phyloP scores from a whole-genome alignment of 2,329 filamentous ascomycete genomes.

The Aspergillus vadensis region DNA sequence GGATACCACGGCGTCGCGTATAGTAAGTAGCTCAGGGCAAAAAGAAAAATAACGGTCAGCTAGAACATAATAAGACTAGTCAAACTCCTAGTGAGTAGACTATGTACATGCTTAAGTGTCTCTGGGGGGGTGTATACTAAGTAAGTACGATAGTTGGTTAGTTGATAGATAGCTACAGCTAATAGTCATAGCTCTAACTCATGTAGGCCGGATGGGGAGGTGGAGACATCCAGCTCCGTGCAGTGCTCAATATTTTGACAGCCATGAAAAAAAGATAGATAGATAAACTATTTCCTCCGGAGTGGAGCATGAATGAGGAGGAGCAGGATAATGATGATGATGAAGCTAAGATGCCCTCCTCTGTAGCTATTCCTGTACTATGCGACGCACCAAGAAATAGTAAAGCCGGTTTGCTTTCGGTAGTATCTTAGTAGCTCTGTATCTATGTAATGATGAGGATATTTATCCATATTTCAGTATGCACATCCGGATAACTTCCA shows the following conservation, averaged over 20 bases:
- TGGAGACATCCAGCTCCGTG: too few species aligned
- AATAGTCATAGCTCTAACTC: too few species aligned
- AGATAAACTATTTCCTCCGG: constrained; percentile 1
- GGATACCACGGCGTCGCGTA: neutral
- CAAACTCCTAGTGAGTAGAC: neutral
- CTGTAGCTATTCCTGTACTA: neutral
- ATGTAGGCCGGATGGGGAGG: too few species aligned
- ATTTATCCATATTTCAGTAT: too few species aligned
- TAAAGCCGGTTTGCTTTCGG: too few species aligned
- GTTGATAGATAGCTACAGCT: neutral
- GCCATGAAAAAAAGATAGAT: neutral
- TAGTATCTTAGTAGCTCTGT: too few species aligned
- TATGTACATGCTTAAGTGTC: neutral
- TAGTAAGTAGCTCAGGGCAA: neutral
- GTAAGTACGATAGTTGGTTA: neutral
- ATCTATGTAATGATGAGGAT: too few species aligned
- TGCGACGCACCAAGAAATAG: too few species aligned
- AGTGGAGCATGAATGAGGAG: neutral
- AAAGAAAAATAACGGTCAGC: constrained; percentile 12
- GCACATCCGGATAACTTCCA: too few species aligned
- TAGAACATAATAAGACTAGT: constrained; percentile 9
- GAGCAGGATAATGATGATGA: too few species aligned
- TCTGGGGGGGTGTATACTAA: neutral
- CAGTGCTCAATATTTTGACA: constrained; percentile 6
- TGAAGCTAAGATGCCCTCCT: neutral